Conservation (phyloP, 805 yeast species). For the Candida awuae region DNA sequence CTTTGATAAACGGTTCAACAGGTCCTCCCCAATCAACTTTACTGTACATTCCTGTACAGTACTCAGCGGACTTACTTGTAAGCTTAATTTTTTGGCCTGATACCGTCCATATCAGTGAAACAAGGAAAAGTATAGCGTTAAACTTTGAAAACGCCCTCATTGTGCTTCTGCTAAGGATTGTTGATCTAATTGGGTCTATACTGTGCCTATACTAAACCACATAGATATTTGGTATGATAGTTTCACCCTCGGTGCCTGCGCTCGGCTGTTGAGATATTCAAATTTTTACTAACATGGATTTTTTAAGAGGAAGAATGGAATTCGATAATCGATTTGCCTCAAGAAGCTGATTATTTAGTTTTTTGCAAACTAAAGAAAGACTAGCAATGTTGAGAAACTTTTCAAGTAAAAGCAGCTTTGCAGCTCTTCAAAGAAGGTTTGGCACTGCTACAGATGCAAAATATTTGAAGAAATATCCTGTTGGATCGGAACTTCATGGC, state of each 20-base stretch:
- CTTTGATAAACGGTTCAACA: conserved; percentile 51
- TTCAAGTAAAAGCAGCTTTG: not conserved
- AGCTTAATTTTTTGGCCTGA: conserved; percentile 42
- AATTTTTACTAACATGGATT: no score
- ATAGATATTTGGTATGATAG: no score
- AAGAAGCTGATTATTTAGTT: no score
- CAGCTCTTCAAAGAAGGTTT: conserved; percentile 1
- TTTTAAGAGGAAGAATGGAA: no score
- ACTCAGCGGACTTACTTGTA: conserved; percentile 47
- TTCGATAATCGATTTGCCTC: no score
- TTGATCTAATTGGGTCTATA: no score
- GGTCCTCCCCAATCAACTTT: conserved; percentile 83
- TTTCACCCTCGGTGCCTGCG: no score
- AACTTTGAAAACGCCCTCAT: not conserved
- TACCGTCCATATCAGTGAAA: conserved; percentile 8
- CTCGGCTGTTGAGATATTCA: no score
- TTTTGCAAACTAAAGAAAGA: not conserved
- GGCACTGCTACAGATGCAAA: conserved; percentile 9
- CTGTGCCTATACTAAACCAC: no score
- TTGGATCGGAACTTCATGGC: conserved; percentile 58
- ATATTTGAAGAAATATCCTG: conserved; percentile 41
- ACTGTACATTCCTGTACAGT: conserved; percentile 87
- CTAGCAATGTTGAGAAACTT: not conserved
- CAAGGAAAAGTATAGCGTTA: not conserved
- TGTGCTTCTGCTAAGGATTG: not conserved